phyloP scores from a whole-genome alignment of 805 yeast genomes.

The Teunomyces atbi region DNA sequence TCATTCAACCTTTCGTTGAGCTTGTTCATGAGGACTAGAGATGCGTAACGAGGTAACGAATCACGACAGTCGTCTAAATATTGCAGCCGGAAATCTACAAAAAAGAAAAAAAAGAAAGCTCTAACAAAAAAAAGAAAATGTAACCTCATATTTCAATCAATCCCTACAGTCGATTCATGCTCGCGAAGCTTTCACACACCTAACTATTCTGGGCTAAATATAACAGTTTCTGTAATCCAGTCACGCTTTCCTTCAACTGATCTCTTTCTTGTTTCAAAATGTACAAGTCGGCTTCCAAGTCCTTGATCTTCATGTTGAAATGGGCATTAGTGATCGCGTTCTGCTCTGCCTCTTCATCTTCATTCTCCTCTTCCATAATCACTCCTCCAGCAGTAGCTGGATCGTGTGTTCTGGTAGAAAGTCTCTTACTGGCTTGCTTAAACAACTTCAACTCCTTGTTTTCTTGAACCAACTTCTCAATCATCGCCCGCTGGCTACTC shows the following conservation, averaged over 20 bases:
- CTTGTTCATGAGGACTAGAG: conserved; percentile 12
- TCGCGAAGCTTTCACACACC: neutral
- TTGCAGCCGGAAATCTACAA: neutral
- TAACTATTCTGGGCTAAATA: conserved; percentile 18
- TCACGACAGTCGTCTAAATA: neutral
- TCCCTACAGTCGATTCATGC: no score
- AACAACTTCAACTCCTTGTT: conserved; percentile 64
- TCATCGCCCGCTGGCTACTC: conserved; percentile 53
- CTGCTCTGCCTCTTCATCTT: conserved; percentile 12
- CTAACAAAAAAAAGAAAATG: no score
- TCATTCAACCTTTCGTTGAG: conserved; percentile 14
- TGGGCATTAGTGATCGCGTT: conserved; percentile 46
- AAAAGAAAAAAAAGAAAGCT: neutral
- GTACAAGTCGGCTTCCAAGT: conserved; percentile 78
- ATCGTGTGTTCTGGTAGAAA: conserved; percentile 26
- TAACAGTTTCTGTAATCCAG: conserved; percentile 58
- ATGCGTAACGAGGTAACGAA: neutral
- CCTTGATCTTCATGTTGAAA: conserved; percentile 73
- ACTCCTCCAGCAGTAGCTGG: conserved; percentile 17
- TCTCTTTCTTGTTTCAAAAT: conserved; percentile 83
- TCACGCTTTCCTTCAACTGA: conserved; percentile 62
- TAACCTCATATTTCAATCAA: no score
- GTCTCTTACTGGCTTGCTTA: conserved; percentile 42
- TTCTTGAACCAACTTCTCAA: conserved; percentile 59
- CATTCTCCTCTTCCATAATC: conserved; percentile 21